Evolutionary conservation across 225 moss, liverwort and hornwort genomes (phyloP).

Genomic region (Bryum argenteum): DNA sequence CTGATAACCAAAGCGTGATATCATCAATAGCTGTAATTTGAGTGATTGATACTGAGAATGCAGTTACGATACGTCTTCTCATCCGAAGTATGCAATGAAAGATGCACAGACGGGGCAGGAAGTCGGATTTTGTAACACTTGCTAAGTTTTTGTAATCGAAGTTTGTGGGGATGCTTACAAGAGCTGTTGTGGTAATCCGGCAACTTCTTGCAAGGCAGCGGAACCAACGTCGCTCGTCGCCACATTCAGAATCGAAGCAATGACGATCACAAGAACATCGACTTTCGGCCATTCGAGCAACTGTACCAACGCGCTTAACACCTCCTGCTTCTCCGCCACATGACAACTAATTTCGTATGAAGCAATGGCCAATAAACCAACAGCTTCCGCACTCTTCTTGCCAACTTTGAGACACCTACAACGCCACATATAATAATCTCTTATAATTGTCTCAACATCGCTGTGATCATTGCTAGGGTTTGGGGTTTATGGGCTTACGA

Average conservation of each 20-base stretch:
- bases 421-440: too few relatives aligned
- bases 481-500: slow-evolving; percentile 26
- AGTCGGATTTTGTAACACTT: too few relatives aligned
- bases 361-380: slow-evolving; percentile 61
- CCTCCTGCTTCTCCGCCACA: slow-evolving; percentile 44
- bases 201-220: slow-evolving; percentile 45
- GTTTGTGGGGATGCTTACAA: slow-evolving; percentile 49
- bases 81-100: too few relatives aligned
- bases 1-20: too few relatives aligned
- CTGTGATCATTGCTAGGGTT: neutral
- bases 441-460: neutral
- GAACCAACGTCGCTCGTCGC: slow-evolving; percentile 55
- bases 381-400: slow-evolving; percentile 47
- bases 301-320: slow-evolving; percentile 49
- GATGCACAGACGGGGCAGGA: too few relatives aligned
- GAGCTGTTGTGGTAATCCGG: slow-evolving; percentile 46
- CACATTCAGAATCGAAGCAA: slow-evolving; percentile 61
- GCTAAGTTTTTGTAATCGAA: too few relatives aligned
- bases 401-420: slow-evolving; percentile 51
- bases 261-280: slow-evolving; percentile 41
- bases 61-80: too few relatives aligned
- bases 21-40: too few relatives aligned
- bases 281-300: slow-evolving; percentile 39
- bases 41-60: too few relatives aligned
- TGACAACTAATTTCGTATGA: slow-evolving; percentile 51